Evolutionary conservation across 1,284 basidiomycete genomes (phyloP).

Genomic region (Cryptococcus jaspeensis): DNA sequence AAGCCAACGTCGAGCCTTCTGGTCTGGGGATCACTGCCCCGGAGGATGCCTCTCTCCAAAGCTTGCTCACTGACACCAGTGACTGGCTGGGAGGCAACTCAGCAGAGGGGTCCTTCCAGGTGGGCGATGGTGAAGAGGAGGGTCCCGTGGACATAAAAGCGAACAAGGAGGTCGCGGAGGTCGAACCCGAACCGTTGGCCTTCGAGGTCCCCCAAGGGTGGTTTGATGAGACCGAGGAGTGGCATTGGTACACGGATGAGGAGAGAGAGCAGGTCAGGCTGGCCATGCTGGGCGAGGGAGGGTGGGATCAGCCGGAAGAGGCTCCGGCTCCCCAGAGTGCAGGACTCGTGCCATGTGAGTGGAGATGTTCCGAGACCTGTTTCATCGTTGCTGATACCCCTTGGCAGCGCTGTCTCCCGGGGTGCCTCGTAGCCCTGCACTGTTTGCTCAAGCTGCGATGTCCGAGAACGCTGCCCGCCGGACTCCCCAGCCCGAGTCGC

Average conservation of each 20-base stretch:
- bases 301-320: background rate
- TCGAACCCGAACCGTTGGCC: conserved; percentile 19
- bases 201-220: conserved; percentile 46
- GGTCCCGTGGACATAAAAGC: background rate
- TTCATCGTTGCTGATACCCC: background rate
- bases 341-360: conserved; percentile 9
- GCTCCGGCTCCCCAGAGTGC: background rate
- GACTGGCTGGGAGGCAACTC: conserved; percentile 42
- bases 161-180: background rate
- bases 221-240: conserved; percentile 44
- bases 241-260: conserved; percentile 47
- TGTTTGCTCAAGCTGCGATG: conserved; percentile 7
- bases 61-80: conserved; percentile 28
- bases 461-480: conserved; percentile 38
- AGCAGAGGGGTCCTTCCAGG: conserved; percentile 31
- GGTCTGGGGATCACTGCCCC: conserved; percentile 9
- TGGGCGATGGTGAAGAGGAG: conserved; percentile 4
- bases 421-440: conserved; percentile 12
- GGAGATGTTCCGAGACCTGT: background rate
- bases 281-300: conserved; percentile 27
- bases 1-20: conserved; percentile 3
- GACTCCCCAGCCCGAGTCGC: conserved; percentile 28
- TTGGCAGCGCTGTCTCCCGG: background rate
- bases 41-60: conserved; percentile 26
- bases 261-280: conserved; percentile 40